Base-by-base conservation (phyloP, 768 basidiomycete species). In the Panellus pusillus region DNA sequence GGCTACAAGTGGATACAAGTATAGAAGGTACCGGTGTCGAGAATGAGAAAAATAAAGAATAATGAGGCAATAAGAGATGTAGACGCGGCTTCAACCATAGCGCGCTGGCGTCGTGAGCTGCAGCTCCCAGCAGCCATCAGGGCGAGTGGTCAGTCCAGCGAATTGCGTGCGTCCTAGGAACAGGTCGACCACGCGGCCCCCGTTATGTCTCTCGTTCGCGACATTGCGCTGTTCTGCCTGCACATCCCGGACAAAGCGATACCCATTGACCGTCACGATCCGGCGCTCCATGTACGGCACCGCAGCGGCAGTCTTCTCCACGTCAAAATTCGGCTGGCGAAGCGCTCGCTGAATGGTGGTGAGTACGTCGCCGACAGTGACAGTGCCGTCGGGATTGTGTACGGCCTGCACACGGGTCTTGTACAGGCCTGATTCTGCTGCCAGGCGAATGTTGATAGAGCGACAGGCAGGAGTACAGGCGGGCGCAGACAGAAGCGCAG, bases 361-460 rank as follows among this genome's bases (percentile, higher is more conserved):
- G 27, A 56, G 44, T 11, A 56, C 49, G 39, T 56, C 49, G 19
- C 49, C 55, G 8, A 55, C 44, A 9, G 42, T 55, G 9, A 55
- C 54, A 8, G 37, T 7, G 2, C 17, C 38, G 14, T 18, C 13
- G 9, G 19, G 6, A 9, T 15, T 15, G 18, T 38, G 44, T 8
- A 11, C 19, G n/a, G 47, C 12, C 13, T 51, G n/a, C 8, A 56
- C 3, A 2, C 27, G n/a, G 28, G 14, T 18, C 24, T 37, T 46
- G 31, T 19, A 47, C 14, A 35, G 17, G 1, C 32, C 45, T 9
- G 32, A 35, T 3, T 9, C 9, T 12, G 29, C 36, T 8, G 38
- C 28, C 19, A 56, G n/a, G 9, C 20, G 37, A 6, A 56, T 18
- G 31, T 35, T 14, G 32, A 35, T 3, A 14, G 32, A 35, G 32